Evolutionary conservation across 352 stramenopile species (phyloP), one percentile per base, ranked within the genome.

Genomic region (Blastocystis sp.): DNA sequence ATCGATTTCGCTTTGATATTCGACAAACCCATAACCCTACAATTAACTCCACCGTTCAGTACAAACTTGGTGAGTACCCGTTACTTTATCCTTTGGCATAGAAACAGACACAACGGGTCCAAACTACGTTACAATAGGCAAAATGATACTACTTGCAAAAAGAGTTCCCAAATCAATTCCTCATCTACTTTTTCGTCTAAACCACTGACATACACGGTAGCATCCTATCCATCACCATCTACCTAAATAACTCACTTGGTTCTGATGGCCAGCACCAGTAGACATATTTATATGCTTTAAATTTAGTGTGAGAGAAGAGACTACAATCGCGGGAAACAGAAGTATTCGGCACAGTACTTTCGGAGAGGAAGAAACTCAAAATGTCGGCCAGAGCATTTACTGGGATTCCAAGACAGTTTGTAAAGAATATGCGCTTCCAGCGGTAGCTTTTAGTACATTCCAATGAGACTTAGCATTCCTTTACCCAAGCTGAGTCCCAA

Each of bases 41-140:
- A 85, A 18, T 54, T 91, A 3, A 92, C n/a, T 41, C 4, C 24
- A 69, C 16, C 16, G 24, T 50, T 20, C 13, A 3, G n/a, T 90
- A 64, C 68, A n/a, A 56, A 90, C 82, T 43, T 89, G 68, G 92
- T 98, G 95, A 64, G 92, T 90, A n/a, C 93, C 94, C 53, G 95
- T 97, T 11, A 98, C 92, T 92, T 99, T 99, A 91, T 99, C 97
- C 79, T 96, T 97, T 34, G 97, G 97, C 96, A 99, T 98, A 92
- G 98, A 96, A 47, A 99, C 96, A 90, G 96, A 98, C 88, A 96
- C 94, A 53, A 99, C 95, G n/a, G 95, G 94, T 16, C 96, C 97
- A 24, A 97, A 95, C 91, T 96, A 96, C 96, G 18, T 96, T 54
- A 56, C 45, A 91, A 20, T 11, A 30, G 5, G 37, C 45, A 26